Conservation (phyloP, 768 basidiomycete genomes). For the Leccinum broughii region DNA sequence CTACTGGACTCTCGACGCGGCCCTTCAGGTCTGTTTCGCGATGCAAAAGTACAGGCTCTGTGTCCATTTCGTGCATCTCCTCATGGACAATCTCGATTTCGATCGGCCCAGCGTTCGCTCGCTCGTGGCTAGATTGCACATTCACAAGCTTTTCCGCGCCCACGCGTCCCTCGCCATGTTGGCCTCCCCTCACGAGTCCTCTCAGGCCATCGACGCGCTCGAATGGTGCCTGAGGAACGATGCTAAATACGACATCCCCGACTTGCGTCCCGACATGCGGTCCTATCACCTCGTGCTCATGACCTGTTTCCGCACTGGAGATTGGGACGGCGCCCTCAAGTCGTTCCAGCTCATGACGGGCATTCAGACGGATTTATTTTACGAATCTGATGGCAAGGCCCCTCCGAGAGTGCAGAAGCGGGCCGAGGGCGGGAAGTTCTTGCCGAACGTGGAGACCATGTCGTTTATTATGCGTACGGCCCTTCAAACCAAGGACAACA, state of each 20-base stretch:
- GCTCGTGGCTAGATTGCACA: constrained; percentile 51
- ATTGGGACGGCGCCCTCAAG: constrained; percentile 60
- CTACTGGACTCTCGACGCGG: constrained; percentile 49
- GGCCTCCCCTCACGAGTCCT: constrained; percentile 39
- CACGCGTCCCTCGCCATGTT: constrained; percentile 42
- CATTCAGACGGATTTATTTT: constrained; percentile 52
- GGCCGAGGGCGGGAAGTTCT: constrained; percentile 43
- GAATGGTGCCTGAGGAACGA: constrained; percentile 71
- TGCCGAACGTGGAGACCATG: constrained; percentile 53
- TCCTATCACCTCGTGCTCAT: constrained; percentile 64
- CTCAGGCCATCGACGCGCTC: constrained; percentile 55
- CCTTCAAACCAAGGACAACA: constrained; percentile 47
- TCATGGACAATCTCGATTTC: constrained; percentile 44
- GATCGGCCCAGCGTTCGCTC: constrained; percentile 32
- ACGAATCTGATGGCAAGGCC: constrained; percentile 34
- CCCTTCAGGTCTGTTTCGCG: constrained; percentile 56
- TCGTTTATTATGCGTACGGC: constrained; percentile 60
- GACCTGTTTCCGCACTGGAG: constrained; percentile 60
- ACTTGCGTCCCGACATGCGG: constrained; percentile 33
- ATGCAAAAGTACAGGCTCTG: constrained; percentile 48
- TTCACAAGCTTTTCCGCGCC: constrained; percentile 63
- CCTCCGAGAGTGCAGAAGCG: constrained; percentile 45
- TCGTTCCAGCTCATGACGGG: constrained; percentile 77
- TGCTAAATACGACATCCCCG: constrained; percentile 44
- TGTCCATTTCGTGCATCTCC: constrained; percentile 58